Percentiles rank a stretch among this genome's conserved stretches.
Evolutionary conservation across 495 filamentous ascomycete species (phyloP).

Genomic region (Xylaria grammica): DNA sequence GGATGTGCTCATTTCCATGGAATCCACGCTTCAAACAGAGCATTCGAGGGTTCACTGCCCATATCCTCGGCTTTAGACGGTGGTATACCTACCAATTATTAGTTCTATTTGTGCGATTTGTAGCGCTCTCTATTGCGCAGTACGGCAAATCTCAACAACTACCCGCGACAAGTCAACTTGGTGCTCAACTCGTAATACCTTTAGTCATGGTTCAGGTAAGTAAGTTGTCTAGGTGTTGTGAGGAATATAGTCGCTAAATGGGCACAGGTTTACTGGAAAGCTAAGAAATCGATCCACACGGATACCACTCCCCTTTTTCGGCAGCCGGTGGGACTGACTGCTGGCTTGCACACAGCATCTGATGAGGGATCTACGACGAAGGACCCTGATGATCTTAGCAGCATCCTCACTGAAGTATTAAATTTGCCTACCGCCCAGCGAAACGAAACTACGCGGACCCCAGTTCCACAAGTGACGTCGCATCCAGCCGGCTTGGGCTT

Average conservation of each 20-base stretch:
- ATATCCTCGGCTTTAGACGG: conserved; percentile 66
- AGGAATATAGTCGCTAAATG: conserved; percentile 30
- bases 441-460: background rate
- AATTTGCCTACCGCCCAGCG: conserved; percentile 10
- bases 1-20: conserved; percentile 72
- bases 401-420: conserved; percentile 51
- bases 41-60: conserved; percentile 64
- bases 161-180: conserved; percentile 45
- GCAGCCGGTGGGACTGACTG: conserved; percentile 34
- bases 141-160: conserved; percentile 48
- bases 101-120: conserved; percentile 61
- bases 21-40: conserved; percentile 72
- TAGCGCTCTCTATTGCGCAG: conserved; percentile 55
- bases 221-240: conserved; percentile 3
- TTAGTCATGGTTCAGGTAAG: conserved; percentile 62
- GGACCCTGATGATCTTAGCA: conserved; percentile 36
- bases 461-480: background rate
- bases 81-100: conserved; percentile 75
- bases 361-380: conserved; percentile 22
- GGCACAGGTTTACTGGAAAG: conserved; percentile 51
- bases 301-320: conserved; percentile 64
- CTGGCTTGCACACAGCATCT: conserved; percentile 19
- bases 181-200: conserved; percentile 63
- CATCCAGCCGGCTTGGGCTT: background rate
- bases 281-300: conserved; percentile 56